These are phyloP conservation scores for Coleophoma eucalyptorum DNA, from an alignment of 2,329 filamentous ascomycete genomes.

Conservation along the genomic window DNA sequence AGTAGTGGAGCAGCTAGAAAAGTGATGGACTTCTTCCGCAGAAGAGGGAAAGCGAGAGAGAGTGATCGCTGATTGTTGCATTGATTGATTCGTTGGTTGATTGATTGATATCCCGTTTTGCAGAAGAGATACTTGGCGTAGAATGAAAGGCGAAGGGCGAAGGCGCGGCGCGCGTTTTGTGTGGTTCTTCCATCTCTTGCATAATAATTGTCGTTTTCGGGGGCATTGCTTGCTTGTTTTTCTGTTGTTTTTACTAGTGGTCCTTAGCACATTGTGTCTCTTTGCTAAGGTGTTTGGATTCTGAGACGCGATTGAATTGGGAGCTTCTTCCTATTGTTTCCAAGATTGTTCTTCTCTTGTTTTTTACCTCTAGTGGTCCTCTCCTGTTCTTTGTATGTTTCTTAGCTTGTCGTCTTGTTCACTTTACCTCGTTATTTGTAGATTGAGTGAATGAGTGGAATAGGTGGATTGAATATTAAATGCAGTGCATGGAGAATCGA, in stretches of 20 bases:
- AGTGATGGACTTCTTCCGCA: conserved; percentile 98
- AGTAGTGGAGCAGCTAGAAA: conserved; percentile 84
- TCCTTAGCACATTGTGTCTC: neutral
- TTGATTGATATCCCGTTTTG: neutral
- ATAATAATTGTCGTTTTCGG: neutral
- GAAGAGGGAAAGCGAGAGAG: conserved; percentile 73
- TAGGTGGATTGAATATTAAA: too few relatives aligned
- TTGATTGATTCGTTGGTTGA: too few relatives aligned
- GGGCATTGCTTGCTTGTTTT: neutral
- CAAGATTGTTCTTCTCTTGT: too few relatives aligned
- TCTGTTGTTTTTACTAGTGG: neutral
- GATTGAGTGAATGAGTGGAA: too few relatives aligned
- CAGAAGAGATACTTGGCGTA: neutral
- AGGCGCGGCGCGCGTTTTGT: too few relatives aligned
- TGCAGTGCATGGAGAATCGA: too few relatives aligned
- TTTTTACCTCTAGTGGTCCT: too few relatives aligned
- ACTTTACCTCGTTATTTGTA: too few relatives aligned
- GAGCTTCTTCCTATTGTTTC: too few relatives aligned
- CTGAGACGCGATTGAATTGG: neutral
- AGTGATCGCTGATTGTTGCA: conserved; percentile 37
- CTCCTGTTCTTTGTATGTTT: too few relatives aligned
- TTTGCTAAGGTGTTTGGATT: neutral
- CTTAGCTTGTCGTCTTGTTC: too few relatives aligned
- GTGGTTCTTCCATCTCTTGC: neutral
- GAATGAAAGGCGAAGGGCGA: neutral